phyloP scores from a whole-genome alignment of 2,329 filamentous ascomycete genomes.

The Ophiostoma montium region DNA sequence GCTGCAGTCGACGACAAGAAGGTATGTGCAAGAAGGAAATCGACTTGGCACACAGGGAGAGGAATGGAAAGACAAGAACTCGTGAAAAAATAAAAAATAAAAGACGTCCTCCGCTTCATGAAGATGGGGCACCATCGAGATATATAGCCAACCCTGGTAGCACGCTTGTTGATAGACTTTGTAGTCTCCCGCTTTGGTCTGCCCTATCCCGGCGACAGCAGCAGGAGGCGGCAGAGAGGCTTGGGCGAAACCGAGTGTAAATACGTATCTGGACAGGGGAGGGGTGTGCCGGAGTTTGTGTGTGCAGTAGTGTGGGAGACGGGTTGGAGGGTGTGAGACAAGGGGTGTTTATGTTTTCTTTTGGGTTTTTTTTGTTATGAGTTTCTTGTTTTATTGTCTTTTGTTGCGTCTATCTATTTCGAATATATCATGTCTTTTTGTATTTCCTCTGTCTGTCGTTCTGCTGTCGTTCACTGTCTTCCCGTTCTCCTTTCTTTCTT shows the following conservation, averaged over 20 bases:
- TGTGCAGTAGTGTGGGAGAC: not conserved
- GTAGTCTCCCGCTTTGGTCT: not conserved
- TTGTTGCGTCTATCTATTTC: no score
- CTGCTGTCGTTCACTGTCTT: no score
- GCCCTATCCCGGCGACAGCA: conserved; percentile 1
- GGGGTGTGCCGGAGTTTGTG: not conserved
- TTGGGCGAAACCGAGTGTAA: not conserved
- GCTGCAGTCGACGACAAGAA: not conserved
- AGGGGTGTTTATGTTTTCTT: not conserved
- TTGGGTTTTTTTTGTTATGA: not conserved
- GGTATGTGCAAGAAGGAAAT: not conserved
- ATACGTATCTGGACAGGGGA: not conserved
- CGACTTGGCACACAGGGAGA: not conserved
- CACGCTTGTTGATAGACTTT: not conserved
- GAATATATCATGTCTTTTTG: no score
- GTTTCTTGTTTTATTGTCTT: not conserved
- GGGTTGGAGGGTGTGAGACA: not conserved
- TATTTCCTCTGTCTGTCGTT: no score
- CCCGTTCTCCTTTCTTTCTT: no score
- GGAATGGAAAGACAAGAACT: conserved; percentile 1
- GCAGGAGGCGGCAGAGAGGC: not conserved
- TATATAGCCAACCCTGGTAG: conserved; percentile 8
- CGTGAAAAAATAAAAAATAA: not conserved
- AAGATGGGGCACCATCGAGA: conserved; percentile 10
- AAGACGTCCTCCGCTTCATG: not conserved